Evolutionary conservation across 176 grass and related monocot species (phyloP), one percentile per base, ranked within the genome.

Genomic region (Carex pumila): DNA sequence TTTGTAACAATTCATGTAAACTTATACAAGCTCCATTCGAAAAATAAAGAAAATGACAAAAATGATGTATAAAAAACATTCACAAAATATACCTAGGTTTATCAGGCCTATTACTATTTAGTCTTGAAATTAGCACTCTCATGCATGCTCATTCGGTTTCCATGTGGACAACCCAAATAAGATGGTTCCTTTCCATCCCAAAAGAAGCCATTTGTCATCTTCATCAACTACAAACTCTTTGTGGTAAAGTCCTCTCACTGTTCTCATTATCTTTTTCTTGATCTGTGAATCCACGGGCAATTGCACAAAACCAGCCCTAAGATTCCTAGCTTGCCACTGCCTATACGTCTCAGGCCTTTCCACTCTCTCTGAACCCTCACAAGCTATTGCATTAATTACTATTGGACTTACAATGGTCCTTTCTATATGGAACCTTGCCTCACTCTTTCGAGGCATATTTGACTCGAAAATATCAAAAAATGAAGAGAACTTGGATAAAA

Each of bases 401-500:
- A 30, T 30, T 18, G 61, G 37, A 15, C 65, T 67, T 60, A 88
- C 7, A 4, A 86, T 10, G 10, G 77, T 49, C 67, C 61, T 88
- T 50, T 93, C 88, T 56, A 90, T 62, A 69, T 59, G 41, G 54
- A 90, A 41, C 58, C 91, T 90, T 19, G 14, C 85, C 73, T 92
- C 82, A 57, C 87, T 57, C 14, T 87, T 68, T 53, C 71, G 45
- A 12, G 88, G 76, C 84, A 92, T 81, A 75, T 59, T 92, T 12
- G 82, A 61, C 18, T 92, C 89, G 15, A 89, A 84, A 88, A 95
- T 92, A 79, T 95, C 90, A 65, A 89, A 95, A 53, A 92, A 22
- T 1, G 82, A 78, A 74, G 82, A 92, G 73, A 85, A 90, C 76
- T 84, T 85, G 34, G 87, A 90, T 7, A 95, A 50, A 41, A 74